These are phyloP conservation scores for Eremochloa ophiuroides DNA, from an alignment of 176 grass and related monocot genomes.

Conservation along the genomic window DNA sequence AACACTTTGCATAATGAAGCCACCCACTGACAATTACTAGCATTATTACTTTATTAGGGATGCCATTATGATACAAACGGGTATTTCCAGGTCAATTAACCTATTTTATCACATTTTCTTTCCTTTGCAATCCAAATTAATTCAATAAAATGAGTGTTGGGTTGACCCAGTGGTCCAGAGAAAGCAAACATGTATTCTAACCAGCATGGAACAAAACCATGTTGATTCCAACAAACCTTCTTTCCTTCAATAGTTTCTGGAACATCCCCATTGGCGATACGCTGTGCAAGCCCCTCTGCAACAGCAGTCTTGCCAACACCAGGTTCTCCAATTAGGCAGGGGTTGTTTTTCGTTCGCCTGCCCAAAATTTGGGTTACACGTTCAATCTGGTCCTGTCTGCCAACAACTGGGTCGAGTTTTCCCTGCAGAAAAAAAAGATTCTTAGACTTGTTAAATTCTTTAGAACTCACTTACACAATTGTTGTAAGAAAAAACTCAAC, in stretches of 20 bases:
- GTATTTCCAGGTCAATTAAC: too few species aligned
- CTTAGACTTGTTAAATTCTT: not conserved
- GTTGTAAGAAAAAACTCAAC: too few species aligned
- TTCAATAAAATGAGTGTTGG: not conserved
- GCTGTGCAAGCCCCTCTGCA: constrained; percentile 94
- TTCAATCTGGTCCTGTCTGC: constrained; percentile 81
- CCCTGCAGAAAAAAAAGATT: constrained; percentile 41
- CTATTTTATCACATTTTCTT: too few species aligned
- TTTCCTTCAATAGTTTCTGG: constrained; percentile 99
- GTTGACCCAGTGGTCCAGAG: too few species aligned
- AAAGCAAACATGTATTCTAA: too few species aligned
- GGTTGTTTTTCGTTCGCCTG: constrained; percentile 41
- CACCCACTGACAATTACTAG: too few species aligned
- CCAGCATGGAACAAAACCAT: not conserved
- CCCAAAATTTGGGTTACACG: constrained; percentile 95
- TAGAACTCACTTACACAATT: not conserved
- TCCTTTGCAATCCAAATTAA: too few species aligned
- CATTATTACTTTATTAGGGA: too few species aligned
- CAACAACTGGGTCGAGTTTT: constrained; percentile 91
- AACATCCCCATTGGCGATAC: constrained; percentile 82
- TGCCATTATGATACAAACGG: too few species aligned
- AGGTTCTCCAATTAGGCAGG: too few species aligned
- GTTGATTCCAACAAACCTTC: constrained; percentile 45
- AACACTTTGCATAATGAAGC: too few species aligned
- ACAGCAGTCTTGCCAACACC: constrained; percentile 95